A percentile compares a stretch with the other conserved stretches of the same genome.
Conservation (phyloP, 2,329 filamentous ascomycete species). For the Rosellinia necatrix region DNA sequence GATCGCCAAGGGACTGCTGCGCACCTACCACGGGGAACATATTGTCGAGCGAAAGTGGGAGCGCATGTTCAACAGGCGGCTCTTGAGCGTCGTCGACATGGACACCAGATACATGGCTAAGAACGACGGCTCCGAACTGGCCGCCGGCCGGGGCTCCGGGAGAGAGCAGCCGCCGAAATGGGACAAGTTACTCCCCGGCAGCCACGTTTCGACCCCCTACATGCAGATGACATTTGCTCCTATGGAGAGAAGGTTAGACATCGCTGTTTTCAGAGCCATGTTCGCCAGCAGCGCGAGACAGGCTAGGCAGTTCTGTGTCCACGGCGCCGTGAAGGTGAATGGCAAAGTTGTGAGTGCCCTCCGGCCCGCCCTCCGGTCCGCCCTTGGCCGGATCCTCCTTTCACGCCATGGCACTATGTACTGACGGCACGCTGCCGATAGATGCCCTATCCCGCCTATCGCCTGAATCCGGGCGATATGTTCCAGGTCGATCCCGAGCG, state of each 20-base stretch:
- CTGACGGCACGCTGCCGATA: constrained; percentile 42
- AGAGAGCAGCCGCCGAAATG: constrained; percentile 44
- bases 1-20: constrained; percentile 80
- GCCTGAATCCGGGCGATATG: constrained; percentile 96
- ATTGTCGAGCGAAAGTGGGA: constrained; percentile 92
- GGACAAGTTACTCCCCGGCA: not conserved
- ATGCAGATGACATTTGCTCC: constrained; percentile 97
- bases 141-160: constrained; percentile 82
- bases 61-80: constrained; percentile 83
- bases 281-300: constrained; percentile 94
- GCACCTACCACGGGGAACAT: constrained; percentile 93
- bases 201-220: constrained; percentile 71
- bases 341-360: constrained; percentile 76
- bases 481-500: constrained; percentile 92
- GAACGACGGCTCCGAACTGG: constrained; percentile 81
- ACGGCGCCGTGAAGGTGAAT: constrained; percentile 94
- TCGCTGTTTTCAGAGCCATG: constrained; percentile 89
- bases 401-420: not conserved
- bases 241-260: constrained; percentile 86
- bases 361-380: not conserved
- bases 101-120: constrained; percentile 77
- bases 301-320: constrained; percentile 90
- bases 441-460: constrained; percentile 92
- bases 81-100: constrained; percentile 86
- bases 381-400: too few relatives aligned